Evolutionary conservation across 1,284 basidiomycete genomes (phyloP), one percentile per base, ranked within the genome.

Genomic region (Leccinum pachyderme): DNA sequence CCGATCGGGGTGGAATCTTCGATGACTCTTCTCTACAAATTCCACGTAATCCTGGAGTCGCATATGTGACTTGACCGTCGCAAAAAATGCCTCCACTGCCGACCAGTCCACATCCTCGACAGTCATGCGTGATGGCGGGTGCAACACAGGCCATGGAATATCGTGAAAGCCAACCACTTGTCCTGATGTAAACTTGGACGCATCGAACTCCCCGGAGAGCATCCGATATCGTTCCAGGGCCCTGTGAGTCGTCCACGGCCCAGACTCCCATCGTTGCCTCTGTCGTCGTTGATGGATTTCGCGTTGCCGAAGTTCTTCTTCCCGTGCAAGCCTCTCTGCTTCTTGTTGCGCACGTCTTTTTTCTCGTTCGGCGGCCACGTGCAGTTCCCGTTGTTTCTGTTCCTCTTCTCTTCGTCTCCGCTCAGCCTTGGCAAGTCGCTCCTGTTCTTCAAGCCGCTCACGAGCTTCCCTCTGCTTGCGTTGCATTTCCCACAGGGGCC

Each of bases 131-230:
- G 71, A 65, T 0, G 84, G 84, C 24, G 77, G 68, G 44, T 75
- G 72, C 39, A 91, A 67, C 18, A 85, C 79, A 3, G 88, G 88
- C 89, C 88, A 91, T 0, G 88, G 88, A 32, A 91, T 75, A 35
- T 76, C 77, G 45, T 82, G 78, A 59, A 84, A 83, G 1, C 75
- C 71, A 11, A 89, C 67, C 4, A 81, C 81, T 15, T 77, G 72
- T 24, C 75, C 73, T 22, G 69, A 56, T 2, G 77, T 72, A 72
- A 84, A 89, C 59, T 79, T 83, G 3, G 79, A 73, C 7, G 68
- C 62, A 65, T 89, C 87, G 64, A 91, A 91, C 27, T 75, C 73
- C n/a, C 83, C 82, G 53, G 78, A 74, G 13, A 84, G 73, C 35
- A 67, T 63, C 49, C 75, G 80, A 70, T 87, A 91, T 29, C 82